phyloP scores from a whole-genome alignment of 1,284 basidiomycete species.

The Clitocybe nebularis region DNA sequence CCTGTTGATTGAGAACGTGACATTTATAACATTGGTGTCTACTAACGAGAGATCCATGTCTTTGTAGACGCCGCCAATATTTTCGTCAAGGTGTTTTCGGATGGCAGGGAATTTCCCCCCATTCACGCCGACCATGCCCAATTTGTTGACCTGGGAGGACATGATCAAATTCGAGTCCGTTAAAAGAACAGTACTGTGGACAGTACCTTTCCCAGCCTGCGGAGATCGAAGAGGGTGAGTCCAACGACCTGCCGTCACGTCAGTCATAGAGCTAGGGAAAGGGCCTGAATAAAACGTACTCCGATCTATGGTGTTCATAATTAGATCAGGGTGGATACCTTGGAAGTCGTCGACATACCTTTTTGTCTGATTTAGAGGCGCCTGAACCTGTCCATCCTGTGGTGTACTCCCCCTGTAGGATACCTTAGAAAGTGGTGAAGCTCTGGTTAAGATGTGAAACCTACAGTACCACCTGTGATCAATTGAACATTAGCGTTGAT shows the following conservation, averaged over 20 bases:
- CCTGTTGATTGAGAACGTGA: slow-evolving; percentile 8
- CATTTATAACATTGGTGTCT: neutral
- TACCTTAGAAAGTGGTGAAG: slow-evolving; percentile 2
- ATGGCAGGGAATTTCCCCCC: slow-evolving; percentile 86
- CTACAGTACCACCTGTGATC: slow-evolving; percentile 59
- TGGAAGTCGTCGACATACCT: slow-evolving; percentile 43
- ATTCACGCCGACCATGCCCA: slow-evolving; percentile 81
- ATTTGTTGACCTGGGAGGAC: slow-evolving; percentile 51
- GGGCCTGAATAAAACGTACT: slow-evolving; percentile 36
- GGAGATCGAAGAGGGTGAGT: slow-evolving; percentile 86
- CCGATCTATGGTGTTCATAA: slow-evolving; percentile 49
- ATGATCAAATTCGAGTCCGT: slow-evolving; percentile 3
- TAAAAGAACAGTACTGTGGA: neutral
- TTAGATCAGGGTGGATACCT: slow-evolving; percentile 1
- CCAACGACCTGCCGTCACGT: slow-evolving; percentile 69
- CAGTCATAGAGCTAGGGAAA: slow-evolving; percentile 5
- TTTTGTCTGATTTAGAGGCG: slow-evolving; percentile 93
- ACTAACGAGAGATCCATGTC: slow-evolving; percentile 81
- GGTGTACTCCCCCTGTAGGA: slow-evolving; percentile 78
- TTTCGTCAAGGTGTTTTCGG: slow-evolving; percentile 75
- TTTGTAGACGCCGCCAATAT: slow-evolving; percentile 82
- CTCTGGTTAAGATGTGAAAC: slow-evolving; percentile 17
- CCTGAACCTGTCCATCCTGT: slow-evolving; percentile 90
- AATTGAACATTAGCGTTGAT: slow-evolving; percentile 1
- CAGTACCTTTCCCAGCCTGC: slow-evolving; percentile 76